Base-by-base conservation (phyloP, 73 alveolate genomes). In the Paramecium bursaria region DNA sequence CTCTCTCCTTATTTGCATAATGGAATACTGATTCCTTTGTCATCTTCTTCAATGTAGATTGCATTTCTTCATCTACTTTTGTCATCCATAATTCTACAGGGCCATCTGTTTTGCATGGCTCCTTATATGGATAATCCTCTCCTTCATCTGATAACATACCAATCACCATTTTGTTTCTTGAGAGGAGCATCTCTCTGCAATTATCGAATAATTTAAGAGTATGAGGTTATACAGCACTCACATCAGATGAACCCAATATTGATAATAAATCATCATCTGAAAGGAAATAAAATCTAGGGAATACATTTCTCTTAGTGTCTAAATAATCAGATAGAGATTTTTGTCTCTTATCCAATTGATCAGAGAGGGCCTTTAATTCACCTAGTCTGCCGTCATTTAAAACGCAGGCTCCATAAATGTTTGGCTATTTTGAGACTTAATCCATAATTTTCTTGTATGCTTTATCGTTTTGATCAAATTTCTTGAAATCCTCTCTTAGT, bases 111-210 rank as follows among this genome's bases (percentile, higher is more conserved):
- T 98, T 97, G 50, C 88, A 93, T 17, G 99, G 99, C 22, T 91
- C 93, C 44, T 92, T 97, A 75, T 97, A 97, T 30, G 94, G 91
- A 89, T 87, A 98, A 73, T 90, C 92, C 85, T 98, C 99, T 17
- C 98, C 97, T 92, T 98, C 99, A 86, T 98, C 99, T 10, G 99
- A 97, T 53, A 91, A 74, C 99, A 98, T 97, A 60, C 99, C 99
- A 39, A 91, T 90, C 60, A 98, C 95, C 46, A 80, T 74, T 51
- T 90, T 95, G 92, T 93, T 95, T 90, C 93, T 93, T 75, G 90
- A 88, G 85, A 87, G 96, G 75, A 61, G 75, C 86, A 89, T 74
- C 67, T 92, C 97, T 86, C 97, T 98, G 85, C 99, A 97, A 92
- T 98, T 98, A 92, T 98, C 99, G 91, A 94, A 98, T 35, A 98